A percentile compares a stretch with the other conserved stretches of the same genome.
Conservation (phyloP, 331 rosid species). For the Stylosanthes scabra region DNA sequence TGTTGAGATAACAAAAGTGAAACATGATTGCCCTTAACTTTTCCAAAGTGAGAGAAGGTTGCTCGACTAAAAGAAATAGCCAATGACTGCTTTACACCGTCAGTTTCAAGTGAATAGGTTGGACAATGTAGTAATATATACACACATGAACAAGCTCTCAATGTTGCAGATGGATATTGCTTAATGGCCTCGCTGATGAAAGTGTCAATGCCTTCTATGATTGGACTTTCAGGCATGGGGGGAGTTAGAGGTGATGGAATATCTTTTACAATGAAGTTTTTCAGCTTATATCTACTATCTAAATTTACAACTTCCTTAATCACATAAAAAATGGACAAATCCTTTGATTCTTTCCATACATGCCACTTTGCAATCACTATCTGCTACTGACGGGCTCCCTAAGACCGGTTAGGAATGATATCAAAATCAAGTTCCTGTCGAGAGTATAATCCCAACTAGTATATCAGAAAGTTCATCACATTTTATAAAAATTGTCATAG, state of each 20-base stretch:
- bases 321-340: slow-evolving; percentile 78
- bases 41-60: slow-evolving; percentile 61
- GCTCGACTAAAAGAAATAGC: slow-evolving; percentile 61
- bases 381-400: no score
- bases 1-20: no score
- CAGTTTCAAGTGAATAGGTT: slow-evolving; percentile 63
- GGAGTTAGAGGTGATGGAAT: slow-evolving; percentile 81
- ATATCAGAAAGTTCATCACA: no score
- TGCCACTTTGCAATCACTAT: slow-evolving; percentile 89
- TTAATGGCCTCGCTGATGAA: slow-evolving; percentile 70
- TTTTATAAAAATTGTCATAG: no score
- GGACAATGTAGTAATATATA: slow-evolving; percentile 75
- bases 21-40: slow-evolving; percentile 56
- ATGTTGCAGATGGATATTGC: slow-evolving; percentile 83
- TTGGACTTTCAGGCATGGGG: slow-evolving; percentile 75
- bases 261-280: slow-evolving; percentile 63
- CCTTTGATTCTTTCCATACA: slow-evolving; percentile 92
- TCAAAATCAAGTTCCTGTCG: no score
- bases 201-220: slow-evolving; percentile 73
- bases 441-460: no score
- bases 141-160: slow-evolving; percentile 87
- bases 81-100: slow-evolving; percentile 70
- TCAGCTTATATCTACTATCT: slow-evolving; percentile 52
- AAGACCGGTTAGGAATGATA: no score
- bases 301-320: slow-evolving; percentile 74